A percentile compares a stretch with the other conserved stretches of the same genome.
Evolutionary conservation across 768 basidiomycete genomes (phyloP).

Genomic region (Calocybe cyanea): DNA sequence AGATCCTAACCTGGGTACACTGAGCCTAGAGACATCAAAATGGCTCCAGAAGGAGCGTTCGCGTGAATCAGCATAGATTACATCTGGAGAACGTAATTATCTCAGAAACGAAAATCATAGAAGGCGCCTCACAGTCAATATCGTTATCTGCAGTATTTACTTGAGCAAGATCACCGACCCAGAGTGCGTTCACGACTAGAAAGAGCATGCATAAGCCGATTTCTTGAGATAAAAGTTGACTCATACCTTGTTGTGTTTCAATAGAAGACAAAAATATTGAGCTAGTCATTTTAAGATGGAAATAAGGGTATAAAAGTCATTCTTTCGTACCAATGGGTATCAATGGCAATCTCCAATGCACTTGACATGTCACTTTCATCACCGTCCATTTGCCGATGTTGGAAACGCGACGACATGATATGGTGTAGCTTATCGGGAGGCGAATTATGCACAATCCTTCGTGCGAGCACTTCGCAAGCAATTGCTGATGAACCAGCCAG

Average conservation of each 20-base stretch:
- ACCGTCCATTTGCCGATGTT: constrained; percentile 68
- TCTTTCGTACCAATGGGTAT: constrained; percentile 69
- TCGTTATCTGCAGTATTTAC: constrained; percentile 69
- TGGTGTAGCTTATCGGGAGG: constrained; percentile 58
- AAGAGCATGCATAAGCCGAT: not conserved
- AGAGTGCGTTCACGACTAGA: constrained; percentile 74
- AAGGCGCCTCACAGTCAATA: constrained; percentile 61
- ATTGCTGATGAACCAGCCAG: constrained; percentile 41
- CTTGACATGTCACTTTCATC: constrained; percentile 71
- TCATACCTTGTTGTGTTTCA: constrained; percentile 77
- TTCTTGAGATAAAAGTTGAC: not conserved
- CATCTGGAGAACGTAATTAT: constrained; percentile 39
- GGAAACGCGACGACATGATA: constrained; percentile 78
- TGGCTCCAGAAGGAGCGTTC: constrained; percentile 61
- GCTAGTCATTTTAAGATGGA: constrained; percentile 30
- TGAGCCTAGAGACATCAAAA: constrained; percentile 71
- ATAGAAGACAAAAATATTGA: constrained; percentile 81
- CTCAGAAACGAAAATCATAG: not conserved
- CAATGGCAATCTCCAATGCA: constrained; percentile 88
- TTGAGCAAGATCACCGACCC: constrained; percentile 82
- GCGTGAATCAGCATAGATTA: constrained; percentile 57
- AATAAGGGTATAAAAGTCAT: not conserved
- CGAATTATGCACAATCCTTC: constrained; percentile 69
- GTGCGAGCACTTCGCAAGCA: constrained; percentile 83
- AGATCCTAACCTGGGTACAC: constrained; percentile 62